Conservation (phyloP, 164 flowering plant species). For the Kingdonia uniflora region DNA sequence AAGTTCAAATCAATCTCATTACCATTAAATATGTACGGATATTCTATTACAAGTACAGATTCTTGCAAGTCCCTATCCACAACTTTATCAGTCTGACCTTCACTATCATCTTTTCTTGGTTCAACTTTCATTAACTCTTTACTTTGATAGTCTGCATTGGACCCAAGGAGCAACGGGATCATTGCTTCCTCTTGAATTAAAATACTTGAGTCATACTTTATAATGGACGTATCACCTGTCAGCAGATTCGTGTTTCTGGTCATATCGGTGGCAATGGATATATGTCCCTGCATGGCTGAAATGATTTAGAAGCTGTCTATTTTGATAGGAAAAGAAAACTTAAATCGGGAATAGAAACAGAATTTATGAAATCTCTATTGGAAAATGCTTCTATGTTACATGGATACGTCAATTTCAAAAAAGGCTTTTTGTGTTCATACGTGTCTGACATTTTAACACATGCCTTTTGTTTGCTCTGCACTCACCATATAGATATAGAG, state of each 20-base stretch:
- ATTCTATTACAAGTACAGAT: background rate
- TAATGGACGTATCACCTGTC: constrained; percentile 4
- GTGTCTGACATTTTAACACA: background rate
- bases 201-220: constrained; percentile 1
- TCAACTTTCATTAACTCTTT: constrained; percentile 6
- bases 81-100: constrained; percentile 3
- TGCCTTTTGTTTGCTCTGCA: too few relatives aligned
- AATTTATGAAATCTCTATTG: background rate
- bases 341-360: background rate
- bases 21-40: background rate
- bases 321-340: background rate
- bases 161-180: constrained; percentile 6
- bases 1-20: constrained; percentile 5
- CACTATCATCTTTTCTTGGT: constrained; percentile 3
- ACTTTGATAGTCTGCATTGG: constrained; percentile 4
- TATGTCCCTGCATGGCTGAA: constrained; percentile 12
- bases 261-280: constrained; percentile 6
- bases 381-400: too few relatives aligned
- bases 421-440: background rate
- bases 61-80: constrained; percentile 6
- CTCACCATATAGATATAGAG: too few relatives aligned
- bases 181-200: constrained; percentile 6
- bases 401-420: background rate
- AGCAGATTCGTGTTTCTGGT: constrained; percentile 11
- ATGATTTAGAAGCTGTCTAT: constrained; percentile 1